Percentiles rank a stretch among this genome's conserved stretches.
These are phyloP conservation scores for Rhizopogon vesiculosus DNA, from an alignment of 768 basidiomycete genomes.

Conservation along the genomic window DNA sequence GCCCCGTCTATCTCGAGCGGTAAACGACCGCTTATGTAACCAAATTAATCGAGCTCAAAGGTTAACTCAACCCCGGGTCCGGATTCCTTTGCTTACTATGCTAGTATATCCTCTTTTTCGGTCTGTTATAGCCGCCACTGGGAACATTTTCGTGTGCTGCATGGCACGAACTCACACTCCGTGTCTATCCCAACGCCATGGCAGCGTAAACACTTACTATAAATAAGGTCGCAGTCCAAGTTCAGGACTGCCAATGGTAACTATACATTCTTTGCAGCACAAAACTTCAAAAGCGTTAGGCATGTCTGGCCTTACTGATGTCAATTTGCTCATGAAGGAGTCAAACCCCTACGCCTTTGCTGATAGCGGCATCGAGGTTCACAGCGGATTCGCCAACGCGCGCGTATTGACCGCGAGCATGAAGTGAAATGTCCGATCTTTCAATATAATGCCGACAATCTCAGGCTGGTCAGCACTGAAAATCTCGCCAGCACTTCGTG, in stretches of 20 bases:
- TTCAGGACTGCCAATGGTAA: too few species aligned
- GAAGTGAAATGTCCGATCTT: slow-evolving; percentile 37
- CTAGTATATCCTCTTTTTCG: too few species aligned
- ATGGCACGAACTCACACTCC: too few species aligned
- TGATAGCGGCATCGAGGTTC: slow-evolving; percentile 37
- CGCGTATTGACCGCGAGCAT: slow-evolving; percentile 43
- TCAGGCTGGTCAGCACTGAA: slow-evolving; percentile 34
- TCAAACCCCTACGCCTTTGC: slow-evolving; percentile 43
- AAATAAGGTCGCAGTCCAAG: slow-evolving; percentile 9
- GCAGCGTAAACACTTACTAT: too few species aligned
- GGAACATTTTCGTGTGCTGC: too few species aligned
- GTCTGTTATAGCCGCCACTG: too few species aligned
- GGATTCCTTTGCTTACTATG: too few species aligned
- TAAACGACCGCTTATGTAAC: neutral
- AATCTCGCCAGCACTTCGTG: neutral
- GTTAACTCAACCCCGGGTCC: too few species aligned
- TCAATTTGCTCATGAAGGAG: slow-evolving; percentile 32
- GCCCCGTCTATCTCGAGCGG: too few species aligned
- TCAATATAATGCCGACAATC: slow-evolving; percentile 30
- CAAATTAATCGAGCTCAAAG: neutral
- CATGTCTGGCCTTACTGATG: slow-evolving; percentile 47
- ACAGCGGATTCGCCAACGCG: slow-evolving; percentile 48
- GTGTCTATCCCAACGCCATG: too few species aligned
- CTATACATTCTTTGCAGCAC: neutral
- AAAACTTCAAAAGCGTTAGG: slow-evolving; percentile 19